Percentiles rank a stretch among this genome's conserved stretches.
Conservation (phyloP, 768 basidiomycete species). For the Boletus speciosus region DNA sequence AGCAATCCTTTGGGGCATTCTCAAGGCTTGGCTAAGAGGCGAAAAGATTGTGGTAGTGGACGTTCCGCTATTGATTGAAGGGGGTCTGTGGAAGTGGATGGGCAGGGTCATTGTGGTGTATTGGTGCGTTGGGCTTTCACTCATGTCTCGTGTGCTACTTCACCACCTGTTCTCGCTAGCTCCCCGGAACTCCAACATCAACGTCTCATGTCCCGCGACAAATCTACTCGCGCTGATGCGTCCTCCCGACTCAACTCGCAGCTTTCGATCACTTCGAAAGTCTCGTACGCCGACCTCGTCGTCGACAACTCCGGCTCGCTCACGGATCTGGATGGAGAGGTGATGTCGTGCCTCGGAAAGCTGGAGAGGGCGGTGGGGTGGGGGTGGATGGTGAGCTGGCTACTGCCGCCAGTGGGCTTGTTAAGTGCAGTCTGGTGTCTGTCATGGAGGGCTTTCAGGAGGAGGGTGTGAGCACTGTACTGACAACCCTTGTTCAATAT, state of each 20-base stretch:
- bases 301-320: slow-evolving; percentile 84
- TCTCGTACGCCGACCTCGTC: slow-evolving; percentile 80
- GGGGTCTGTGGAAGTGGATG: slow-evolving; percentile 78
- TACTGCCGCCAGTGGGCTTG: slow-evolving; percentile 53
- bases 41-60: slow-evolving; percentile 81
- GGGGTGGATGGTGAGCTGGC: slow-evolving; percentile 61
- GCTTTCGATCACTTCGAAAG: slow-evolving; percentile 72
- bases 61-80: slow-evolving; percentile 89
- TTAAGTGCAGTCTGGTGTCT: slow-evolving; percentile 44
- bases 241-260: slow-evolving; percentile 74
- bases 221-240: slow-evolving; percentile 63
- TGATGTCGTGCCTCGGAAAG: slow-evolving; percentile 38
- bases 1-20: slow-evolving; percentile 67
- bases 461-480: slow-evolving; percentile 1
- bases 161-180: slow-evolving; percentile 36
- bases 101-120: slow-evolving; percentile 86
- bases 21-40: slow-evolving; percentile 73
- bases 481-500: not conserved
- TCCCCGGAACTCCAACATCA: slow-evolving; percentile 80
- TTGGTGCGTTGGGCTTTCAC: slow-evolving; percentile 53
- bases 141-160: not conserved
- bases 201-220: slow-evolving; percentile 76
- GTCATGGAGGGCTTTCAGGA: slow-evolving; percentile 32
- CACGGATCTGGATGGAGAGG: slow-evolving; percentile 57
- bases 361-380: slow-evolving; percentile 49